Evolutionary conservation across 148 eudicot genomes (phyloP).

Genomic region (Dianthus caryophyllus): DNA sequence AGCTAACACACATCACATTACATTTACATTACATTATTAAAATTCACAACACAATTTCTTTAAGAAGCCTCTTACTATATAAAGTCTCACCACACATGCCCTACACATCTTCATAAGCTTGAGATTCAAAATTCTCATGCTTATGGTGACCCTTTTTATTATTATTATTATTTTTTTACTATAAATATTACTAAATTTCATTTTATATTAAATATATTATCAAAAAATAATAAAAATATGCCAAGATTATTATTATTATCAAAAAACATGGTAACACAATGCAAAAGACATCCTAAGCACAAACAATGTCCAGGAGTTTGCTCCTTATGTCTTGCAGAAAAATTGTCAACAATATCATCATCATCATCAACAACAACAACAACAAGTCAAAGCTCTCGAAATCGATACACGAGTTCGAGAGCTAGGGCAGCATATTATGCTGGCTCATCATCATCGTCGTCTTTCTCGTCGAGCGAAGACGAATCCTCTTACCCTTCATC

Average conservation of each 20-base stretch:
- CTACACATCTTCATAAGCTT: not conserved
- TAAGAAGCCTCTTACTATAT: not conserved
- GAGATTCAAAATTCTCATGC: slow-evolving; percentile 10
- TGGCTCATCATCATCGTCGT: slow-evolving; percentile 21
- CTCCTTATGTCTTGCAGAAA: slow-evolving; percentile 64
- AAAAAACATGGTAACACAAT: slow-evolving; percentile 22
- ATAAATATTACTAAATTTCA: no score
- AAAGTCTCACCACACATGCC: slow-evolving; percentile 1
- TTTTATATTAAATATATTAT: no score
- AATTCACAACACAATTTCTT: slow-evolving; percentile 5
- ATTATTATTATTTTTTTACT: not conserved
- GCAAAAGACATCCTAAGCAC: slow-evolving; percentile 86
- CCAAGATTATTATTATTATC: slow-evolving; percentile 8
- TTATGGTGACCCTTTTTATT: not conserved
- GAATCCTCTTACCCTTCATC: slow-evolving; percentile 42
- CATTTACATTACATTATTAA: no score
- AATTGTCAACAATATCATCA: slow-evolving; percentile 37
- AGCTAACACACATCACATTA: slow-evolving; percentile 13
- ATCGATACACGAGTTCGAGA: slow-evolving; percentile 2
- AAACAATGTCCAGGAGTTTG: slow-evolving; percentile 82
- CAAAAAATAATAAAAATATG: not conserved
- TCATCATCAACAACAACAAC: no score
- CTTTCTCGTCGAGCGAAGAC: slow-evolving; percentile 15
- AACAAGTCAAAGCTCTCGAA: not conserved
- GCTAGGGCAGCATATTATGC: slow-evolving; percentile 13